Conservation (phyloP, 2,329 filamentous ascomycete genomes). For the Xylariomycetidae sp. region DNA sequence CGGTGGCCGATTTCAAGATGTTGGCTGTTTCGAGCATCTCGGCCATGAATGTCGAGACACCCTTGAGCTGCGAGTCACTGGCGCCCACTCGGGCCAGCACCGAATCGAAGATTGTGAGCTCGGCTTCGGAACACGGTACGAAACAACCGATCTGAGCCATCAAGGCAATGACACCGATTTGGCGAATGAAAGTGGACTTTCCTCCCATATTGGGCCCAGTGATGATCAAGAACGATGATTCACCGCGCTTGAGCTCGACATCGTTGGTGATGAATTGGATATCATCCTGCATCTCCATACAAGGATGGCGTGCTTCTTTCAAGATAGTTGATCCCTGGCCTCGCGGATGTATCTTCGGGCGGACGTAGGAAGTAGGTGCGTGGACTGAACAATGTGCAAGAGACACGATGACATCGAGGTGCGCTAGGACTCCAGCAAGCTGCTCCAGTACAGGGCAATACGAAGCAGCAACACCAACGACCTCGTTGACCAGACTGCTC, state of each 20-base stretch:
- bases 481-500: slow-evolving; percentile 83
- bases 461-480: slow-evolving; percentile 87
- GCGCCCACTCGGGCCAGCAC: slow-evolving; percentile 95
- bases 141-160: slow-evolving; percentile 98
- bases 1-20: slow-evolving; percentile 93
- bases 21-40: slow-evolving; percentile 99
- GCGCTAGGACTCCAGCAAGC: slow-evolving; percentile 80
- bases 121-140: slow-evolving; percentile 84
- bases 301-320: slow-evolving; percentile 92
- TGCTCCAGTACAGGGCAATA: slow-evolving; percentile 92
- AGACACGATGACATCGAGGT: slow-evolving; percentile 91
- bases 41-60: slow-evolving; percentile 98
- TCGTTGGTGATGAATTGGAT: slow-evolving; percentile 99
- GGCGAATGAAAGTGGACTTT: slow-evolving; percentile 96
- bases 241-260: slow-evolving; percentile 70
- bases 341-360: slow-evolving; percentile 84
- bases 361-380: slow-evolving; percentile 85
- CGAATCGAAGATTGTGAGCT: slow-evolving; percentile 93
- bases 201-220: slow-evolving; percentile 99
- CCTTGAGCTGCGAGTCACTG: slow-evolving; percentile 94
- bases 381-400: slow-evolving; percentile 92
- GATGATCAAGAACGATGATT: slow-evolving; percentile 90
- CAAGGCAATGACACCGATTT: slow-evolving; percentile 92
- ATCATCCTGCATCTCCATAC: slow-evolving; percentile 98
- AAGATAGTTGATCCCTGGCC: slow-evolving; percentile 84